Conservation (phyloP, 192 early-diverging fungal genomes). For the Rhizoclosmatium globosum region DNA sequence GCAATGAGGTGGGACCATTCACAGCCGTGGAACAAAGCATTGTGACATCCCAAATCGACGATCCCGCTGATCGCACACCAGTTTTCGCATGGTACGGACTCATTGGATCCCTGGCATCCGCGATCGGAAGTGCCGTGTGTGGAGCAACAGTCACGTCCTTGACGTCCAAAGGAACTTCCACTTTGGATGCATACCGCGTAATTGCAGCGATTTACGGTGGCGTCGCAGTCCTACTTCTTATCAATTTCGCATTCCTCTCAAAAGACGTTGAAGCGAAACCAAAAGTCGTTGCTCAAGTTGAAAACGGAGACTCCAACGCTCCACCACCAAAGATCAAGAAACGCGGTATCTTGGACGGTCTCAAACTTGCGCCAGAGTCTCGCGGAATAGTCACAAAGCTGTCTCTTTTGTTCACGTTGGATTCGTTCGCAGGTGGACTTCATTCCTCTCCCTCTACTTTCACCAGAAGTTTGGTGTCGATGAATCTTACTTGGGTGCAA, state of each 20-base stretch:
- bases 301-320: not conserved
- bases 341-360: constrained; percentile 5
- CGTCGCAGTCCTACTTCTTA: not conserved
- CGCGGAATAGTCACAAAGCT: constrained; percentile 26
- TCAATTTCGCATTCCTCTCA: not conserved
- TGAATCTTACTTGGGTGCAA: constrained; percentile 21
- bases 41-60: constrained; percentile 1
- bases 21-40: not conserved
- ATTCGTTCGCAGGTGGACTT: constrained; percentile 27
- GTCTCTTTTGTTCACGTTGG: constrained; percentile 33
- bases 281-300: not conserved
- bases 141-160: not conserved
- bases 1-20: constrained; percentile 16
- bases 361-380: constrained; percentile 16
- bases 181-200: not conserved
- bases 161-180: not conserved
- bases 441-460: constrained; percentile 35
- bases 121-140: constrained; percentile 20
- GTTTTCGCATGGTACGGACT: constrained; percentile 37
- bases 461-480: constrained; percentile 21
- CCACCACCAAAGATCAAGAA: not conserved
- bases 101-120: constrained; percentile 31
- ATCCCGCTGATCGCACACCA: not conserved
- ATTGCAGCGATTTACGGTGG: constrained; percentile 3
- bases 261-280: not conserved